Evolutionary conservation across 371 early-diverging fungal genomes (phyloP).

Genomic region (Apophysomyces variabilis): DNA sequence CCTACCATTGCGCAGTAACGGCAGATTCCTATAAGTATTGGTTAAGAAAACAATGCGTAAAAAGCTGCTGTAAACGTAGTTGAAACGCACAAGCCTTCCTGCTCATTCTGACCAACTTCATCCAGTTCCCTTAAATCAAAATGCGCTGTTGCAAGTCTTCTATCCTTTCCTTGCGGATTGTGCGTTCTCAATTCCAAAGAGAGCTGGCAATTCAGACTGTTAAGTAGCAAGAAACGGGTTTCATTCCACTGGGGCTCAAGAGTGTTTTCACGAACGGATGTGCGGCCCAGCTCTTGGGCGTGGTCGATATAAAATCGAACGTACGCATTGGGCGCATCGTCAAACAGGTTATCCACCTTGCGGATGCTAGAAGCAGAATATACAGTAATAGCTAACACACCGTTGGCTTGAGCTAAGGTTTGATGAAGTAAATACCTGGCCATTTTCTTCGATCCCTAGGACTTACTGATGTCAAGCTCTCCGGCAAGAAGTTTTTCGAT

Average conservation of each 20-base stretch:
- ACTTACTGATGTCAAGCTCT: conserved; percentile 49
- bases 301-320: conserved; percentile 73
- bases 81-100: conserved; percentile 32
- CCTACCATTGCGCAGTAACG: conserved; percentile 53
- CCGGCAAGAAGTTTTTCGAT: conserved; percentile 84
- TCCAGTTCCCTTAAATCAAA: conserved; percentile 59
- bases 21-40: conserved; percentile 29
- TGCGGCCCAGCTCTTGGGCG: conserved; percentile 70
- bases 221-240: conserved; percentile 58
- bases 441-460: conserved; percentile 12
- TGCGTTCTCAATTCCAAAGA: conserved; percentile 43
- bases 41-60: not conserved
- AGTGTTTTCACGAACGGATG: conserved; percentile 61
- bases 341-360: conserved; percentile 58
- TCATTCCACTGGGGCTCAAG: conserved; percentile 65
- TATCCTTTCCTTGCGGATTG: conserved; percentile 31
- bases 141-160: conserved; percentile 46
- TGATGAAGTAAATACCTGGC: not conserved
- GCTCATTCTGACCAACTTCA: conserved; percentile 40
- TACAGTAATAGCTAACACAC: conserved; percentile 84
- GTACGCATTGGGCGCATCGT: conserved; percentile 79
- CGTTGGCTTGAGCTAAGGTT: conserved; percentile 64
- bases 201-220: conserved; percentile 56
- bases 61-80: not conserved
- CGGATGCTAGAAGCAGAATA: conserved; percentile 77